phyloP scores from a whole-genome alignment of 2,329 filamentous ascomycete genomes.

The Talaromyces verruculosus region DNA sequence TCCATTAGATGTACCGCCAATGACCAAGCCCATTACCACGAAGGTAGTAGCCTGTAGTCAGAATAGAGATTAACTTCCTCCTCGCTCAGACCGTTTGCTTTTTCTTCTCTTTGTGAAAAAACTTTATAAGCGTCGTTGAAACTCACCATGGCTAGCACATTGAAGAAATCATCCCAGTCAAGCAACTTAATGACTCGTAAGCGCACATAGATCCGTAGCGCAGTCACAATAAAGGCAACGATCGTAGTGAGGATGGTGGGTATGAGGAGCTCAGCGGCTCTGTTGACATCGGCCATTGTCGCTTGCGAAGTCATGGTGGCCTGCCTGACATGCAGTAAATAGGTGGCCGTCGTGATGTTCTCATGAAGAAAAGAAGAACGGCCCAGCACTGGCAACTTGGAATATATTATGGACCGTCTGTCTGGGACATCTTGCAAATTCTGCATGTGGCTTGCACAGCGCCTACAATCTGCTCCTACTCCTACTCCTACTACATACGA shows the following conservation, averaged over 20 bases:
- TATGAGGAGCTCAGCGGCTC: conserved; percentile 12
- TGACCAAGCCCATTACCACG: conserved; percentile 18
- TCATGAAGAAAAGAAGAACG: neutral
- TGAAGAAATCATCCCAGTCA: conserved; percentile 26
- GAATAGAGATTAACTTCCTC: conserved; percentile 6
- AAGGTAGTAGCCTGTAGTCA: conserved; percentile 3
- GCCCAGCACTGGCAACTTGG: neutral
- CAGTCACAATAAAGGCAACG: conserved; percentile 21
- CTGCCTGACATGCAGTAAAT: neutral
- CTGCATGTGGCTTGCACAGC: neutral
- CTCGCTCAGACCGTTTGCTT: neutral
- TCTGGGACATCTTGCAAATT: neutral
- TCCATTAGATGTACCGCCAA: conserved; percentile 10
- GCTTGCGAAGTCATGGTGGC: conserved; percentile 3
- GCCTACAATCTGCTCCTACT: neutral
- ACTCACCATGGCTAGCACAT: conserved; percentile 24
- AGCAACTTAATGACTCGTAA: conserved; percentile 21
- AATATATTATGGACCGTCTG: neutral
- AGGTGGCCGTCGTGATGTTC: neutral
- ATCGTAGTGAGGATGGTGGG: conserved; percentile 24
- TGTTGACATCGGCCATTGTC: neutral
- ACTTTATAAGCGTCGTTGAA: neutral
- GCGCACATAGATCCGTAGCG: conserved; percentile 24
- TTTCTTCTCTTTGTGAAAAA: neutral
- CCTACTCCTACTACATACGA: neutral